Conservation (phyloP, 2,329 filamentous ascomycete species). For the Colletotrichum eremochloae region DNA sequence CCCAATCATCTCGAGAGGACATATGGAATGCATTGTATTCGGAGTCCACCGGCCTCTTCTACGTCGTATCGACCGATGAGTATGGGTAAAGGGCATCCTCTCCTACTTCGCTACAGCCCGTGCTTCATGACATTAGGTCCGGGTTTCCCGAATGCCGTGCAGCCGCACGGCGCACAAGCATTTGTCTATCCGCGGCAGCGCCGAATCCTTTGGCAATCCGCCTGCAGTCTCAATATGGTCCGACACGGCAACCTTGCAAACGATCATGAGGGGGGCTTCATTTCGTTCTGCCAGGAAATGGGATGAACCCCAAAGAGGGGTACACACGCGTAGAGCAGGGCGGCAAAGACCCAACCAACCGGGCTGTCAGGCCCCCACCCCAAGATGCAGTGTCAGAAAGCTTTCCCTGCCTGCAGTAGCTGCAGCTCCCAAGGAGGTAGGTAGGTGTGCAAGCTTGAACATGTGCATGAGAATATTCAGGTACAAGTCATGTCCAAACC, state of each 20-base stretch:
- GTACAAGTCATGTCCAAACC: constrained; percentile 4
- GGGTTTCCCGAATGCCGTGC: constrained; percentile 18
- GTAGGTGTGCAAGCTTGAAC: constrained; percentile 3
- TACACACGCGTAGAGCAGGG: constrained; percentile 28
- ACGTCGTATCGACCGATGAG: constrained; percentile 24
- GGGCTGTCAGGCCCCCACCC: constrained; percentile 7
- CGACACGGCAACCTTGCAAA: constrained; percentile 35
- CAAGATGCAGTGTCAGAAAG: not conserved
- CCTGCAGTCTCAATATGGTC: constrained; percentile 24
- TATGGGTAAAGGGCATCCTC: not conserved
- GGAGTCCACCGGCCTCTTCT: not conserved
- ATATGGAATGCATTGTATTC: not conserved
- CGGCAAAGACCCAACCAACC: constrained; percentile 27
- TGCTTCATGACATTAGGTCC: constrained; percentile 27
- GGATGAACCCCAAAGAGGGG: constrained; percentile 24
- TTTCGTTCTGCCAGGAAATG: constrained; percentile 35
- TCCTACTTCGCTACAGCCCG: not conserved
- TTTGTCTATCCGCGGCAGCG: constrained; percentile 35
- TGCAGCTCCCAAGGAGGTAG: not conserved
- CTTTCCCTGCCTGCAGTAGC: constrained; percentile 10
- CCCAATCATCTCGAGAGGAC: constrained; percentile 1
- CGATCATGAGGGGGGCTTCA: constrained; percentile 38
- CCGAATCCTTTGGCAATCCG: constrained; percentile 34
- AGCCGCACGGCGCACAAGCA: constrained; percentile 28
- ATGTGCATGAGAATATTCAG: not conserved